A percentile compares a stretch with the other conserved stretches of the same genome.
These are phyloP conservation scores for Lyophyllum shimeji DNA, from an alignment of 768 basidiomycete species.

Conservation along the genomic window DNA sequence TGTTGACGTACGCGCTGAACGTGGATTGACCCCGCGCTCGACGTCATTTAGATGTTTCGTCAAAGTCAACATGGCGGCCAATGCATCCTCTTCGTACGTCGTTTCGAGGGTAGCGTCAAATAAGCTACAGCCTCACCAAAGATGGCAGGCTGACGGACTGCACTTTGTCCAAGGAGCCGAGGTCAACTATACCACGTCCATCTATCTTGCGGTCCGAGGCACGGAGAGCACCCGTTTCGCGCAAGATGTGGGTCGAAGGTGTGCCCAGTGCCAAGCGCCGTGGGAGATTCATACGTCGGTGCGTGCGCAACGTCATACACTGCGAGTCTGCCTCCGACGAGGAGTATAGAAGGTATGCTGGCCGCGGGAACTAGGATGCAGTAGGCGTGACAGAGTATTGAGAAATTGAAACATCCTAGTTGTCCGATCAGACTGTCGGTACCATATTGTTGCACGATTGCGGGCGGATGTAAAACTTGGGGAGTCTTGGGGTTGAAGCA, in stretches of 20 bases:
- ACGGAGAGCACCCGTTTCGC: slow-evolving; percentile 92
- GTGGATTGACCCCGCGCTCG: slow-evolving; percentile 58
- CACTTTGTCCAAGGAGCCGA: slow-evolving; percentile 77
- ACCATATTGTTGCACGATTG: slow-evolving; percentile 91
- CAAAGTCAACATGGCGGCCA: slow-evolving; percentile 61
- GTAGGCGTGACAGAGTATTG: slow-evolving; percentile 92
- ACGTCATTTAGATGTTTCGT: slow-evolving; percentile 47
- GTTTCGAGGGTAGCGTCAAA: slow-evolving; percentile 22
- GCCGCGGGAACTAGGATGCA: slow-evolving; percentile 88
- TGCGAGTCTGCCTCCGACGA: slow-evolving; percentile 96
- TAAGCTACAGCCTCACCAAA: neutral
- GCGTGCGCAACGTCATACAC: slow-evolving; percentile 93
- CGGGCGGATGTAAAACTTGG: slow-evolving; percentile 86
- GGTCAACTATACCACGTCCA: slow-evolving; percentile 96
- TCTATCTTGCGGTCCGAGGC: slow-evolving; percentile 94
- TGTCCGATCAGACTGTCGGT: slow-evolving; percentile 94
- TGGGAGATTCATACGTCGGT: slow-evolving; percentile 97
- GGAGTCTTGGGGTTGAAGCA: slow-evolving; percentile 84
- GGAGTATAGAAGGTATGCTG: slow-evolving; percentile 82
- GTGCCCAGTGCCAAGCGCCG: slow-evolving; percentile 83
- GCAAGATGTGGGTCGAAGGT: slow-evolving; percentile 76
- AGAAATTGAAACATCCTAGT: slow-evolving; percentile 93
- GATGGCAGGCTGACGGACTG: slow-evolving; percentile 47
- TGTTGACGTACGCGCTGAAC: slow-evolving; percentile 64
- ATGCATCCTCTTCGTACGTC: slow-evolving; percentile 70